Conservation (phyloP, 495 filamentous ascomycete genomes). For the Neurospora discreta region DNA sequence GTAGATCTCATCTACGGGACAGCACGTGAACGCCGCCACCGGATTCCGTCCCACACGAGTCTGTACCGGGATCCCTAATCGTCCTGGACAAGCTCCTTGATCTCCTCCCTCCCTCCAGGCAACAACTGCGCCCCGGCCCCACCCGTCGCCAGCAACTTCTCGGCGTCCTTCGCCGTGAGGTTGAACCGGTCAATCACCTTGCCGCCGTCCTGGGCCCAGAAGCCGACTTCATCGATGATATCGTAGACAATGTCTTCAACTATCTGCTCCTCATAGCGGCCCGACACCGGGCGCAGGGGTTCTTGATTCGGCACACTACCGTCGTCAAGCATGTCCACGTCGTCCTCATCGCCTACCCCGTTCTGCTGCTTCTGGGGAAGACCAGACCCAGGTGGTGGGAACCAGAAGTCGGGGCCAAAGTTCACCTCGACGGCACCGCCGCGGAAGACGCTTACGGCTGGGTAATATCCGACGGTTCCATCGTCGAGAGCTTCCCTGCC, state of each 20-base stretch:
- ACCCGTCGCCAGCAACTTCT: conserved; percentile 22
- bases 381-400: conserved; percentile 48
- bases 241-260: conserved; percentile 90
- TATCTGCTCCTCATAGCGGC: conserved; percentile 88
- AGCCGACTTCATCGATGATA: conserved; percentile 82
- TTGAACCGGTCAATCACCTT: conserved; percentile 28
- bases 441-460: conserved; percentile 81
- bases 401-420: conserved; percentile 86
- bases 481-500: conserved; percentile 81
- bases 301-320: not conserved
- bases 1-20: not conserved
- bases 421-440: conserved; percentile 87
- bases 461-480: conserved; percentile 89
- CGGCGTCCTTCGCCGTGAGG: conserved; percentile 22
- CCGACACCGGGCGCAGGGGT: conserved; percentile 48
- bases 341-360: conserved; percentile 18
- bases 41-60: not conserved
- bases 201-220: conserved; percentile 56
- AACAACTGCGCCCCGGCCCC: conserved; percentile 23
- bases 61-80: conserved; percentile 29
- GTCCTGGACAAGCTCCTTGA: conserved; percentile 54
- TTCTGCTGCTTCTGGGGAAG: not conserved
- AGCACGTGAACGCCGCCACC: not conserved
- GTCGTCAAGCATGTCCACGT: conserved; percentile 42
- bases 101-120: conserved; percentile 37